These are phyloP conservation scores for Corylus americana DNA, from an alignment of 306 rosid genomes.

Conservation along the genomic window DNA sequence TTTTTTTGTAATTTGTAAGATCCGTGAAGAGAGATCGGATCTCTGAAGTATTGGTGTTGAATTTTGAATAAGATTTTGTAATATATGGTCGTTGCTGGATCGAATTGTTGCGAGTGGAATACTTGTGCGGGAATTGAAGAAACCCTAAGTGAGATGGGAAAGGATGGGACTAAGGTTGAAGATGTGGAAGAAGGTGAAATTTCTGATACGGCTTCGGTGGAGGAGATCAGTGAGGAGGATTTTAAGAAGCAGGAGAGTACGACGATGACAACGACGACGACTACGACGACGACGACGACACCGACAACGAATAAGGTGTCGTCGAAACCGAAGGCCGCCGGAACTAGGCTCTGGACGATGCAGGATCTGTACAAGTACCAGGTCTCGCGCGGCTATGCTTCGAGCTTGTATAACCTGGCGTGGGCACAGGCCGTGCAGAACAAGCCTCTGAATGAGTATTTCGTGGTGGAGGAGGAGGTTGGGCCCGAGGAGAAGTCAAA, in stretches of 20 bases:
- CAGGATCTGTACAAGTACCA: constrained; percentile 73
- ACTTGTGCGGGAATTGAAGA: constrained; percentile 32
- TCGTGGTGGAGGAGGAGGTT: constrained; percentile 74
- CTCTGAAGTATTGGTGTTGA: not conserved
- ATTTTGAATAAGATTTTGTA: constrained; percentile 9
- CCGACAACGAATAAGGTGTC: constrained; percentile 18
- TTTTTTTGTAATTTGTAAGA: constrained; percentile 7
- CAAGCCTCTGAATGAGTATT: constrained; percentile 73
- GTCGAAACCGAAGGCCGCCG: constrained; percentile 41
- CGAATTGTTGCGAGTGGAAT: constrained; percentile 38
- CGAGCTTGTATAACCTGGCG: constrained; percentile 76
- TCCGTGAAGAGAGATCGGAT: not conserved
- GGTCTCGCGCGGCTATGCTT: constrained; percentile 58
- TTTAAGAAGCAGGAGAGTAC: constrained; percentile 63
- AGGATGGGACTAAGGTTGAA: constrained; percentile 44
- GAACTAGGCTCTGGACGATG: constrained; percentile 74
- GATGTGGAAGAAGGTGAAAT: constrained; percentile 98
- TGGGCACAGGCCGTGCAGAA: constrained; percentile 99
- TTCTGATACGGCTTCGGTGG: constrained; percentile 85
- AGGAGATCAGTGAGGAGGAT: constrained; percentile 88
- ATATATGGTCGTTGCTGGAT: constrained; percentile 61
- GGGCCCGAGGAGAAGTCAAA: constrained; percentile 48
- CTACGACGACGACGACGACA: constrained; percentile 23
- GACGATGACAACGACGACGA: constrained; percentile 28
- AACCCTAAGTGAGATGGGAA: constrained; percentile 49